Base-by-base conservation (phyloP, 768 basidiomycete species). In the Botryobasidium botryosum region DNA sequence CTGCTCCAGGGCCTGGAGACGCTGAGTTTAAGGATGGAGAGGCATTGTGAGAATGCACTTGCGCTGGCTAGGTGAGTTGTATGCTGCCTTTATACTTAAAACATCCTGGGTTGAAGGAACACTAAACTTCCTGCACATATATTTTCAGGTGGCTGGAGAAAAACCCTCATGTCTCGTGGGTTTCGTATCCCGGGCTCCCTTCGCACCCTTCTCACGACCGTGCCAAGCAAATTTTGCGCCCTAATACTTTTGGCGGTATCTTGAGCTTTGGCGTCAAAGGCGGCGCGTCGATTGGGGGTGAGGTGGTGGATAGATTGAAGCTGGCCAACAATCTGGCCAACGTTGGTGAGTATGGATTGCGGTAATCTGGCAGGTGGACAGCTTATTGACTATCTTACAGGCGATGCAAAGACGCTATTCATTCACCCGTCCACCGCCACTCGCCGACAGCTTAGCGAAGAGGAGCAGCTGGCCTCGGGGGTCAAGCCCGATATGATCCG, bases 1-100 rank as follows among this genome's bases (percentile, higher is more conserved):
- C 67, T 84, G 7, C 61, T 85, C n/a, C 77, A 80, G 54, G 81
- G 82, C 33, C 65, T 84, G 24, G 82, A 85, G 62, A 85, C 81
- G 5, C 71, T 84, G 45, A 74, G 71, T 49, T 61, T 85, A 43
- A 70, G 82, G 13, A 75, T 67, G 6, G 70, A 85, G 62, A 60
- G 82, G 42, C 84, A 86, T 57, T 69, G 67, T 42, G 66, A 74
- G 31, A 85, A 86, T 50, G 75, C 77, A 0, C 66, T 86, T 12
- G 69, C 68, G 3, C 66, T 87, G 18, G 84, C 84, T 0, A 59
- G 64, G 35, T 46, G 26, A 13, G 43, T 27, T 18, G 17, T 31
- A 6, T 8, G 13, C 8, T n/a, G 10, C 23, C 2, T 5, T 25
- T 8, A 5, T 27, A 21, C 23, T n/a, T n/a, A n/a, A n/a, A n/a